Evolutionary conservation across 192 early-diverging fungal species (phyloP).

Genomic region (Mycoemilia scoparia): DNA sequence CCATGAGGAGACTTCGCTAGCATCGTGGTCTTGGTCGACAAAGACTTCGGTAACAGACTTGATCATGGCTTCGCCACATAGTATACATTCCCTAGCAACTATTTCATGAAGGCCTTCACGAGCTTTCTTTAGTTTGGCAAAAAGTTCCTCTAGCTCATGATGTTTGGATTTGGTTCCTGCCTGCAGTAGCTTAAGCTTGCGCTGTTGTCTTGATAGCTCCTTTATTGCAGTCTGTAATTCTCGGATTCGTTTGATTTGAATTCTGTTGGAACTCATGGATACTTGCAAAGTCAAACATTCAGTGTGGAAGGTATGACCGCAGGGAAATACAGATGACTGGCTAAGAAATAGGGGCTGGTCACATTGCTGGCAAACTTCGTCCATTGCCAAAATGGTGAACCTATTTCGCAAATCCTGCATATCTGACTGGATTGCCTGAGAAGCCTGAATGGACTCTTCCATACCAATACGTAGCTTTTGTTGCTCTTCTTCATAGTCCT

Average conservation of each 20-base stretch:
- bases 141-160: conserved; percentile 22
- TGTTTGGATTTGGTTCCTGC: conserved; percentile 8
- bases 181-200: conserved; percentile 12
- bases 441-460: conserved; percentile 86
- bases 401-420: conserved; percentile 70
- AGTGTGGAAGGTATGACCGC: conserved; percentile 85
- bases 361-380: conserved; percentile 67
- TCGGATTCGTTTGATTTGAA: conserved; percentile 24
- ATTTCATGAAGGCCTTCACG: conserved; percentile 59
- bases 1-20: conserved; percentile 37
- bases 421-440: conserved; percentile 82
- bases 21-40: conserved; percentile 33
- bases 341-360: conserved; percentile 55
- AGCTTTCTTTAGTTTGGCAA: conserved; percentile 5
- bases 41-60: conserved; percentile 71
- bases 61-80: conserved; percentile 96
- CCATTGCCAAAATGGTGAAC: conserved; percentile 23
- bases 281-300: conserved; percentile 73
- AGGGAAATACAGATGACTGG: conserved; percentile 90
- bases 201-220: conserved; percentile 15
- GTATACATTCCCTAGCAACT: conserved; percentile 68
- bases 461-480: conserved; percentile 76
- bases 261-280: conserved; percentile 18
- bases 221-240: conserved; percentile 22
- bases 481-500: conserved; percentile 83